Evolutionary conservation across 495 filamentous ascomycete species (phyloP), one percentile per base, ranked within the genome.

Genomic region (Penicillium subrubescens): DNA sequence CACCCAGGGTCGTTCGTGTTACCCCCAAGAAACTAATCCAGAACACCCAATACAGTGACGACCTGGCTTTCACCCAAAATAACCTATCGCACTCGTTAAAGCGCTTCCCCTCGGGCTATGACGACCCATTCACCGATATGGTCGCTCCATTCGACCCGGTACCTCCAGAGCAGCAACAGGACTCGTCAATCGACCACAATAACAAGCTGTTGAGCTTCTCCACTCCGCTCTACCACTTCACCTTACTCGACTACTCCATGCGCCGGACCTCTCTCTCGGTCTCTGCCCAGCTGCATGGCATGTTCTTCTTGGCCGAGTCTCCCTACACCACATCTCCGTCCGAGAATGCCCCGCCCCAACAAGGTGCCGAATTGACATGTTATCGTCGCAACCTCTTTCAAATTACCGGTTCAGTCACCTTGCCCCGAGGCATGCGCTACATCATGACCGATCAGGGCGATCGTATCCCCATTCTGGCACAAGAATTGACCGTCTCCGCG

Each of bases 241-340:
- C 86, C 2, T 78, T 92, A 11, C 80, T 93, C 37, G 89, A 92
- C 67, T 90, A 86, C 79, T 83, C 86, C 64, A 81, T 86, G 74
- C 83, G 86, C 57, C 75, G 86, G 70, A 79, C 83, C 8, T 81
- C 80, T 7, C 73, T 92, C 25, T 83, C 84, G 35, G 87, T 96
- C 72, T 86, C 89, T 10, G 92, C 92, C 48, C 93, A 96, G 75
- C 78, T 97, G 34, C 92, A 95, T 71, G 93, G 93, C 79, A 96
- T 96, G 92, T 97, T 97, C 79, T 96, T 95, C 70, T 85, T 97
- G 7, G 93, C 93, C 55, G 93, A 97, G 79, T 79, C 93, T 64
- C 89, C 92, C 15, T 86, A 84, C 75, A 86, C 91, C 27, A 83
- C 84, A 43, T 81, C 85, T 34, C 85, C 83, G 59, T 88, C 92